Evolutionary conservation across 2,329 filamentous ascomycete genomes (phyloP), one percentile per base, ranked within the genome.

Genomic region (Trichoderma koningii): DNA sequence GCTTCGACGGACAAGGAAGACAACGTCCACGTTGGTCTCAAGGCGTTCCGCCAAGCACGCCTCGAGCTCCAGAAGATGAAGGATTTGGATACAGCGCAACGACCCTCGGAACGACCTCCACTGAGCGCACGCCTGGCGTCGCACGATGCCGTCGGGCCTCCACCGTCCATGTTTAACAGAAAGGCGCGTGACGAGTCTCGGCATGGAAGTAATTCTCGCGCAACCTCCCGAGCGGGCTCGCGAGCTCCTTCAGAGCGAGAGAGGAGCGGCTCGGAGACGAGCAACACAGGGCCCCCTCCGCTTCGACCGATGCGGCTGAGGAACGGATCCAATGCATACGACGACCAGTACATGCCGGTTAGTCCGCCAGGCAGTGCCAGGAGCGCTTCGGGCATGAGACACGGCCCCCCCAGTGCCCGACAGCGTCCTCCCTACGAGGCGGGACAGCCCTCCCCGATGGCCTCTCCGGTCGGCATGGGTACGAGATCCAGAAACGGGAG

Each of bases 31-130:
- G 80, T 82, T 2, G 85, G 85, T 0, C 75, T 87, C 21, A 82
- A 79, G 61, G 82, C 84, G 2, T 87, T 87, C 70, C 78, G 83
- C 30, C 84, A 87, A 70, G 85, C 84, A 1, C 80, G 83, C 12
- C 80, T 83, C 14, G 84, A 87, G 63, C 75, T 87, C 17, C 84
- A 86, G 68, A 82, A 77, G 66, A 79, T 83, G 69, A 86, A 82
- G 72, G 85, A 87, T 68, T 67, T 81, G 1, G 84, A 87, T 66
- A 73, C 76, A 3, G 75, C 81, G 55, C 77, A 80, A 17, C 79
- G 79, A 19, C 78, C 63, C 28, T 42, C 56, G 9, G 71, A 17
- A 28, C 55, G 62, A 23, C 62, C 62, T 42, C 67, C 69, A 9
- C 52, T 69, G 3, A 68, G 69, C 21, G 74, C 76, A 19, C 74